Conservation (phyloP, 192 early-diverging fungal species). For the Globomyces pollinis-pini region DNA sequence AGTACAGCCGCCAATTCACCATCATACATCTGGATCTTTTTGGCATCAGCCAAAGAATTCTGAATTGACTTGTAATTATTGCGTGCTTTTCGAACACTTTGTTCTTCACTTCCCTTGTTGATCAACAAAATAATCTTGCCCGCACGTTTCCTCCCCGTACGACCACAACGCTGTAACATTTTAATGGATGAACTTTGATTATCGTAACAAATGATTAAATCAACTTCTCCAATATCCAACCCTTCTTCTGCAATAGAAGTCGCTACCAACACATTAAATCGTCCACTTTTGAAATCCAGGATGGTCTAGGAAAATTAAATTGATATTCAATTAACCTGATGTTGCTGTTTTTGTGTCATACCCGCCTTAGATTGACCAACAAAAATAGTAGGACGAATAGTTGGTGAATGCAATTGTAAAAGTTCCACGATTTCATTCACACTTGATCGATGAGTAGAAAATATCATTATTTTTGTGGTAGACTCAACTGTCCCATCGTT, state of each 20-base stretch:
- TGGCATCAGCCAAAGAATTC: constrained; percentile 46
- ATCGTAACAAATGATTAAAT: constrained; percentile 89
- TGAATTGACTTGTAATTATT: constrained; percentile 59
- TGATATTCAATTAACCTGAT: constrained; percentile 42
- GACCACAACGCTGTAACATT: constrained; percentile 65
- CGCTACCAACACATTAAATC: constrained; percentile 78
- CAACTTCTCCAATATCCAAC: constrained; percentile 91
- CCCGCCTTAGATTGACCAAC: constrained; percentile 72
- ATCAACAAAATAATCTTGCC: constrained; percentile 59
- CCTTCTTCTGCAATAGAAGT: constrained; percentile 95
- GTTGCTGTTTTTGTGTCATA: constrained; percentile 76
- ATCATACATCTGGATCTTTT: constrained; percentile 42
- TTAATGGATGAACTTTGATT: constrained; percentile 65
- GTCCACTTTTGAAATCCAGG: constrained; percentile 63
- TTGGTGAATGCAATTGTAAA: constrained; percentile 54
- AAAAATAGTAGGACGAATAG: constrained; percentile 65
- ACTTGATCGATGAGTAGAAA: constrained; percentile 74
- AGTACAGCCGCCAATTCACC: constrained; percentile 36
- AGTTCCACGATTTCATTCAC: constrained; percentile 70
- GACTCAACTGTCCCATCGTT: background rate
- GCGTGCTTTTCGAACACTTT: constrained; percentile 44
- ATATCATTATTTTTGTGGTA: constrained; percentile 68
- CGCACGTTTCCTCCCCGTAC: constrained; percentile 70
- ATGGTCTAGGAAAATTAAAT: too few species aligned
- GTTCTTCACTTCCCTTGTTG: constrained; percentile 57